Evolutionary conservation across 2,329 filamentous ascomycete genomes (phyloP), one percentile per base, ranked within the genome.

Genomic region (Grosmannia serpens): DNA sequence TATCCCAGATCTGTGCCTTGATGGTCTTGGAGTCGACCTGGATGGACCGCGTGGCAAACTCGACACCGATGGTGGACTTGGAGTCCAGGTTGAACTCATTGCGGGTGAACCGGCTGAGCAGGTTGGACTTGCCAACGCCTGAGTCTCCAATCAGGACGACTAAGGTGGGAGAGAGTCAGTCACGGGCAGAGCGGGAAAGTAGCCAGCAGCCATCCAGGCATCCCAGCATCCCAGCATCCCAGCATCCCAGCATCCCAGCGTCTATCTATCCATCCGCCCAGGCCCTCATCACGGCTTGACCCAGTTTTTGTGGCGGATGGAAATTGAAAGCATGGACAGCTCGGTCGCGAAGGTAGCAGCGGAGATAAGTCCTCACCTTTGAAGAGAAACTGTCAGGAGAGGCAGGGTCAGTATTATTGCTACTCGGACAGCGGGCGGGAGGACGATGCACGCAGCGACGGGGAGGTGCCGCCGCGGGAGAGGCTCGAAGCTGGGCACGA

Each of bases 1-100:
- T 99, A 80, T 99, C 94, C 94, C 95, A 99, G 70, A 99, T 99
- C 80, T 99, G 94, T 68, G 94, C 94, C 83, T 99, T 99, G 85
- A 99, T 99, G 64, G 94, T 99, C 84, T 99, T 99, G 71, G 89
- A 88, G 77, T 99, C 94, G 70, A 99, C 94, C 77, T 97, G 92
- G 73, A 99, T 99, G 66, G 91, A 96, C 64, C 94, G 87, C 67
- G 94, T 99, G 68, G 95, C 94, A 74, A 99, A 99, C 78, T 99
- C 94, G 74, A 99, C 94, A 69, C 94, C 94, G 77, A 99, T 99
- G 68, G 94, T 99, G 64, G 94, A 97, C 85, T 99, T 97, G 74
- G 92, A 95, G 78, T 99, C 94, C 66, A 97, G 84, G 78, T 97
- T 97, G 87, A 99, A 99, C 78, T 99, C 94, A 76, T 99, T 97